These are phyloP conservation scores for Taiozyma sp. DNA, from an alignment of 1,139 yeast species.

Conservation along the genomic window DNA sequence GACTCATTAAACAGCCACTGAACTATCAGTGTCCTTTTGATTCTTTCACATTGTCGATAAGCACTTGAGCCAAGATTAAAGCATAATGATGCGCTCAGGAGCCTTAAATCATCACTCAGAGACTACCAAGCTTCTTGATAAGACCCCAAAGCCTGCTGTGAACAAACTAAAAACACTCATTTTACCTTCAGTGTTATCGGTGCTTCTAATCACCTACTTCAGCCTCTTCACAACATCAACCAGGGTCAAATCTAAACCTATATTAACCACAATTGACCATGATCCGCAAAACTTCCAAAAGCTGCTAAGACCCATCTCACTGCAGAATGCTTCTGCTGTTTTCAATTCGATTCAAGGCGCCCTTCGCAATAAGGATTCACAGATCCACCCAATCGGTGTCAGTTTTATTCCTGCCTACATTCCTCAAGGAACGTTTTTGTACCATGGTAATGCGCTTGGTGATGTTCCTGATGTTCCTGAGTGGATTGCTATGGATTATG, in stretches of 20 bases:
- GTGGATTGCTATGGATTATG: conserved; percentile 58
- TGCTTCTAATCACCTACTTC: background rate
- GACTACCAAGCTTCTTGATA: background rate
- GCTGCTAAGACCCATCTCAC: conserved; percentile 28
- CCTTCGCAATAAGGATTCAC: conserved; percentile 43
- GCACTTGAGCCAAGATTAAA: background rate
- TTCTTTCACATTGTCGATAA: too few relatives aligned
- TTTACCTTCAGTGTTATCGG: background rate
- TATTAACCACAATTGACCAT: background rate
- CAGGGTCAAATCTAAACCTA: background rate
- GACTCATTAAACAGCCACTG: too few relatives aligned
- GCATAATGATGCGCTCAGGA: background rate
- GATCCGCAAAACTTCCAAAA: background rate
- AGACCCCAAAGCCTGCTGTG: background rate
- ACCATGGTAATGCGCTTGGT: conserved; percentile 38
- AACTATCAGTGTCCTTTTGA: background rate
- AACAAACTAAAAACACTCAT: background rate
- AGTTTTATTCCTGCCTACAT: conserved; percentile 51
- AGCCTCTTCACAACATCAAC: background rate
- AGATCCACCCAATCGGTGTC: conserved; percentile 50
- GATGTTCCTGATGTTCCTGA: conserved; percentile 40
- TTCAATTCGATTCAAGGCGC: conserved; percentile 50
- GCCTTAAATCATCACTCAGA: background rate
- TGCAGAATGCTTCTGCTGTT: conserved; percentile 45
- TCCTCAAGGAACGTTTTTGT: conserved; percentile 50